These are phyloP conservation scores for Angomonas desouzai DNA, from an alignment of 208 protist species.

Conservation along the genomic window DNA sequence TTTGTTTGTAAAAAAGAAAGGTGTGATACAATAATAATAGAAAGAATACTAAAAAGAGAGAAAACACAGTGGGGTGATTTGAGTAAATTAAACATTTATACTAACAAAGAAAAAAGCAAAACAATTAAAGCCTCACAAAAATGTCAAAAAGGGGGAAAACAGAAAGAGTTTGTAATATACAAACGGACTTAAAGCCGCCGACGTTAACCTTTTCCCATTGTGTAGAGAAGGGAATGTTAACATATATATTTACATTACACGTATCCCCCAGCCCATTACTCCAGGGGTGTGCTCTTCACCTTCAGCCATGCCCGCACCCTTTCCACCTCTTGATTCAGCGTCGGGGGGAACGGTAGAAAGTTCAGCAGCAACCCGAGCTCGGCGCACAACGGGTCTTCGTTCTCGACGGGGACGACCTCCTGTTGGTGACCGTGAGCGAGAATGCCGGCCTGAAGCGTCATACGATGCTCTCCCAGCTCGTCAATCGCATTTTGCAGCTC, in stretches of 20 bases:
- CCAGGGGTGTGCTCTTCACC: slow-evolving; percentile 23
- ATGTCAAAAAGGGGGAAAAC: no score
- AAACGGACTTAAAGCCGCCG: no score
- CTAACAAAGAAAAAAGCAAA: no score
- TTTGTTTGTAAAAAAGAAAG: not conserved
- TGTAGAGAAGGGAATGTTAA: no score
- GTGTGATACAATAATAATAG: not conserved
- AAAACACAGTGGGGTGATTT: no score
- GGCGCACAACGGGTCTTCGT: slow-evolving; percentile 31
- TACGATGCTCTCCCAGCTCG: slow-evolving; percentile 23
- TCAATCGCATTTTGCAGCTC: slow-evolving; percentile 30
- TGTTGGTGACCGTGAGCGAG: slow-evolving; percentile 18
- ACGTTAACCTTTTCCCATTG: no score
- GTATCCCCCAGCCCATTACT: slow-evolving; percentile 17
- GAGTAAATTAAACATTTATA: not conserved
- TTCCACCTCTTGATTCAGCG: slow-evolving; percentile 29
- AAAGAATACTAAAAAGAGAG: not conserved
- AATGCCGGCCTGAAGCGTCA: slow-evolving; percentile 42
- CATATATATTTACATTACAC: no score
- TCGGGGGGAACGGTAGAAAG: slow-evolving; percentile 35
- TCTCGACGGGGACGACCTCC: slow-evolving; percentile 17
- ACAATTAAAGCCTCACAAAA: no score
- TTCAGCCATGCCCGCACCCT: slow-evolving; percentile 47
- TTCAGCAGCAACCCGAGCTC: slow-evolving; percentile 53
- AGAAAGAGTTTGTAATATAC: no score